Conservation (phyloP, 2,329 filamentous ascomycete genomes). For the Sarocladiaceae sp. region DNA sequence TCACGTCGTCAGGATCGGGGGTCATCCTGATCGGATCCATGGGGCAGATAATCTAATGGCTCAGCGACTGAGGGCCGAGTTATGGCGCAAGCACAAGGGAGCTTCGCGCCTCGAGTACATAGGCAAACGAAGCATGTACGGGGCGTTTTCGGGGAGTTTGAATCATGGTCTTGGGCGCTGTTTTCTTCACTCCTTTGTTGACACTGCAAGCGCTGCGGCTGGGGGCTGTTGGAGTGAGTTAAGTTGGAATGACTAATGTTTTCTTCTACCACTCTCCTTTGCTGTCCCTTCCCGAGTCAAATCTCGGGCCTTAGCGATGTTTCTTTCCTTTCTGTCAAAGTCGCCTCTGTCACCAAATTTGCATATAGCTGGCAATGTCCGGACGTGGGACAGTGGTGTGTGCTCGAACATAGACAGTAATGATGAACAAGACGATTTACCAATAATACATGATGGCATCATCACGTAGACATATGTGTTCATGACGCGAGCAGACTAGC, state of each 20-base stretch:
- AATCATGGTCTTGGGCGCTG: neutral
- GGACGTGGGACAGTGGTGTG: neutral
- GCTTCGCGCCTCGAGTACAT: neutral
- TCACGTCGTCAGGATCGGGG: neutral
- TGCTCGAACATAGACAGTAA: neutral
- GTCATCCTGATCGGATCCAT: too few relatives aligned
- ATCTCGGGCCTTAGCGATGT: neutral
- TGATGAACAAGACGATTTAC: neutral
- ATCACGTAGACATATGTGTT: too few relatives aligned
- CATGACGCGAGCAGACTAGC: too few relatives aligned
- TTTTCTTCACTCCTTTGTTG: neutral
- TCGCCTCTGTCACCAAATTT: neutral
- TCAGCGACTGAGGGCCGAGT: neutral
- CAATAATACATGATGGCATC: too few relatives aligned
- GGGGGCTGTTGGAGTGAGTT: neutral
- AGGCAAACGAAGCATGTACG: constrained; percentile 2
- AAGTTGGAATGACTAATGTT: constrained; percentile 2
- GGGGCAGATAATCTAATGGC: neutral
- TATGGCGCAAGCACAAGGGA: neutral
- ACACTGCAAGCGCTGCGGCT: neutral
- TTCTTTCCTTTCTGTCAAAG: neutral
- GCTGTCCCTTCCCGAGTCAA: neutral
- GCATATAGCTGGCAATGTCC: neutral
- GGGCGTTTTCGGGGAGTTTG: constrained; percentile 4
- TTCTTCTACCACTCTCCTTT: neutral